These are phyloP conservation scores for Malus sylvestris DNA, from an alignment of 306 rosid species.

Conservation along the genomic window DNA sequence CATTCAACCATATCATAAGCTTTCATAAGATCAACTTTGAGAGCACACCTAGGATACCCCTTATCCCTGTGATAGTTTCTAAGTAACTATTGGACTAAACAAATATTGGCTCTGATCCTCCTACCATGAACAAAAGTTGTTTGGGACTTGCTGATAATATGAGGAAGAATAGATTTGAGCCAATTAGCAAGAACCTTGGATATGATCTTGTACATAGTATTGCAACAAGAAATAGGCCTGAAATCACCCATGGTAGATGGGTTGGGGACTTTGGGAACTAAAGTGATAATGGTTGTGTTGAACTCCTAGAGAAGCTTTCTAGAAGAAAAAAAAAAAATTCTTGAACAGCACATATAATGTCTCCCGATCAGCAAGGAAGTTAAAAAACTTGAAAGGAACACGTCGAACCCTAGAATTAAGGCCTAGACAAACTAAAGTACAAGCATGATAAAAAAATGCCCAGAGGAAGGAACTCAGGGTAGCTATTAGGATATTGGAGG, in stretches of 20 bases:
- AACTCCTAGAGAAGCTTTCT: too few species aligned
- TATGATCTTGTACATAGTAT: not conserved
- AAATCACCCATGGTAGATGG: not conserved
- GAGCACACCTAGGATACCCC: not conserved
- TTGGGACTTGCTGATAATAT: not conserved
- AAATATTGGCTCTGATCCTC: not conserved
- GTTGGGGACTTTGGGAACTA: too few species aligned
- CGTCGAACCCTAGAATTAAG: too few species aligned
- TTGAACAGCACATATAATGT: not conserved
- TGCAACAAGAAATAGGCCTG: not conserved
- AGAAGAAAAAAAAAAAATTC: not conserved
- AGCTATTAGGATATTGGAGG: too few species aligned
- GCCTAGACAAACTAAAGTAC: too few species aligned
- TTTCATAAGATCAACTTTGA: not conserved
- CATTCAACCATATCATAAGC: not conserved
- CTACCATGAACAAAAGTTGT: not conserved
- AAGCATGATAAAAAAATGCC: too few species aligned
- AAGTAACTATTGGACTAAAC: not conserved
- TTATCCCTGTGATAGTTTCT: not conserved
- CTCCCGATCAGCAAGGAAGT: too few species aligned
- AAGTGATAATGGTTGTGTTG: too few species aligned
- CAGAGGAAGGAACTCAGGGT: too few species aligned
- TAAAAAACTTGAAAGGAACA: too few species aligned
- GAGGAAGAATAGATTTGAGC: not conserved
- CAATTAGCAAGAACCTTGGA: not conserved